A percentile compares a stretch with the other conserved stretches of the same genome.
phyloP scores from a whole-genome alignment of 2,329 filamentous ascomycete species.

The Sclerotinia nivalis region DNA sequence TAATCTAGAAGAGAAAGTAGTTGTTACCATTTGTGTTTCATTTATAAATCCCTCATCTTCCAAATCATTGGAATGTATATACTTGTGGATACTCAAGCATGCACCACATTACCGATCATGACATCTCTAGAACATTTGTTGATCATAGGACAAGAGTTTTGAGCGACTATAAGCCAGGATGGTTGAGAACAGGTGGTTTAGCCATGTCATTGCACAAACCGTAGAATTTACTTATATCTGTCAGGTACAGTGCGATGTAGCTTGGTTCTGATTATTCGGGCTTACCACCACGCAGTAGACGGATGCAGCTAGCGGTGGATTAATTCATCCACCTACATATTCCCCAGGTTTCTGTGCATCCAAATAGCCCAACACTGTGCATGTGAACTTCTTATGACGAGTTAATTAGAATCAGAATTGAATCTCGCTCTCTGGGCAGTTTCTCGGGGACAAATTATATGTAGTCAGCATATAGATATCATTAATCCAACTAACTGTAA shows the following conservation, averaged over 20 bases:
- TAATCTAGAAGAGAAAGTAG: background rate
- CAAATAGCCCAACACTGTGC: background rate
- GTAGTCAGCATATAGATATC: background rate
- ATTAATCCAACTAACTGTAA: background rate
- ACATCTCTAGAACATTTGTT: background rate
- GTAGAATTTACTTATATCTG: background rate
- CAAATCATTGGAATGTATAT: background rate
- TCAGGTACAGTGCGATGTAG: background rate
- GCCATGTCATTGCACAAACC: background rate
- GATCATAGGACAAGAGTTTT: background rate
- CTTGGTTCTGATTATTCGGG: background rate
- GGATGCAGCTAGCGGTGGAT: constrained; percentile 5
- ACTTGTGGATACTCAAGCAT: background rate
- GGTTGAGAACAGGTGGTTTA: background rate
- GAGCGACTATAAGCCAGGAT: background rate
- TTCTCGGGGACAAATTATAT: constrained; percentile 9
- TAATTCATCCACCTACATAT: background rate
- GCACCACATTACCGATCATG: background rate
- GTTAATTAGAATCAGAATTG: background rate
- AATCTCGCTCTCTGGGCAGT: background rate
- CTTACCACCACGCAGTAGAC: background rate
- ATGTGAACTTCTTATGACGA: background rate
- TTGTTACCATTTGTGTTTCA: background rate
- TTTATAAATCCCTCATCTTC: background rate
- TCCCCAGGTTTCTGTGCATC: background rate